Evolutionary conservation across 768 basidiomycete genomes (phyloP), one percentile per base, ranked within the genome.

Genomic region (Trametes sanguinea): DNA sequence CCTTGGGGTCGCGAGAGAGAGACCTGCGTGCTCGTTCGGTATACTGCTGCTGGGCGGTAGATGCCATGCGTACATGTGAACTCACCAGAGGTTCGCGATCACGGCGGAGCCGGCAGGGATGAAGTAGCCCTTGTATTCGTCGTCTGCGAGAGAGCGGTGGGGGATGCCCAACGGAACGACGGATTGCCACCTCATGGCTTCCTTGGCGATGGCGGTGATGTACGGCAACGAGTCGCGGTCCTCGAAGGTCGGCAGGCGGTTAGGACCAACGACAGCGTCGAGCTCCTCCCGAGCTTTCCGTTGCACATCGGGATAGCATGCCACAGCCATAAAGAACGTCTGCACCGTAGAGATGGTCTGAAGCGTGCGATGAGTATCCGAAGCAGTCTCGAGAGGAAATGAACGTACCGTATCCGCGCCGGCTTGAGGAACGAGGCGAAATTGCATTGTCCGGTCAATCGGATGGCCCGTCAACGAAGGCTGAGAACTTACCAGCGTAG

Each of bases 151-250:
- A 3, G 46, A 62, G n/a, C 62, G 45, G 33, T 65, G 62, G 2
- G 60, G 51, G 14, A 60, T 14, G 67, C 55, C 56, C 9, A 57
- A 46, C 0, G 52, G 63, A 8, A 60, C 68, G 10, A 65, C 65
- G 5, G 71, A 67, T 14, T 66, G 67, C 71, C 71, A 74, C 7
- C 72, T 61, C 22, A 72, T 43, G 11, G 57, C 45, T 63, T 75
- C 74, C 57, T 69, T 65, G 32, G 67, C 50, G 9, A 74, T 43
- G 1, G 68, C 68, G 22, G 60, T 54, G 33, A 72, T 60, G 56
- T 75, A 75, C 4, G 73, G 73, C 3, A 74, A 64, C n/a, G 42
- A 35, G 10, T 62, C 63, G 13, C 65, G 61, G 27, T 72, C 71
- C 17, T 60, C 67, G 17, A 68, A 60, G 0, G 27, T 60, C 1